Evolutionary conservation across 2,329 filamentous ascomycete genomes (phyloP), one percentile per base, ranked within the genome.

Genomic region (Camillea tinctor): DNA sequence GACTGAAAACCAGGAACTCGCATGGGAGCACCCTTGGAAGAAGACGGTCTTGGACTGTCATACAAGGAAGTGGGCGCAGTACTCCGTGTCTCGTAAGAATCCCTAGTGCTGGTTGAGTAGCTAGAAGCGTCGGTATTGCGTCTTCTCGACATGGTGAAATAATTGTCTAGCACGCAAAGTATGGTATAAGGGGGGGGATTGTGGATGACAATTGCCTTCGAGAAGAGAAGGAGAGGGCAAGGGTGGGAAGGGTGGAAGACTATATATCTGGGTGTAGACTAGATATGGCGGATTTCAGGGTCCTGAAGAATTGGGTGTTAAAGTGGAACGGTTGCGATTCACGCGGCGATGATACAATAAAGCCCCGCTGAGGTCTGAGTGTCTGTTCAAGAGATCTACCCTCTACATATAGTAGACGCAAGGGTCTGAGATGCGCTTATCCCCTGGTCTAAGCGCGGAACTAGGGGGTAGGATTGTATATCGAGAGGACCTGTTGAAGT

Each of bases 41-140:
- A 67, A 54, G 78, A 76, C 59, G 77, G 71, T 60, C 72, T 65
- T 1, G 77, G 74, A 62, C 76, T 80, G 52, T 76, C 75, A 60
- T 76, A 75, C 36, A 79, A 62, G 23, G 81, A 82, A 1, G 79
- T 81, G 7, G 78, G 77, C 13, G 79, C 76, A 23, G 81, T 83
- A 65, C 79, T 82, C 55, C 74, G 73, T 9, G 80, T 81, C 54
- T 75, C 74, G 61, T 79, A 79, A 19, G 79, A 80, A 50, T 80
- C 78, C 53, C 72, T 73, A 61, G 76, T 77, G 58, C 73, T 76
- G 60, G 76, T 73, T 55, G 72, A 73, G 65, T 74, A 72, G 60
- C 71, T 74, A 48, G 75, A 77, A 60, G 55, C 55, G 56, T 59
- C 64, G 60, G 67, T 70, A 60, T 72, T 69, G 61, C 75, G 69